Evolutionary conservation across 192 early-diverging fungal species (phyloP), one percentile per base, ranked within the genome.

Genomic region (Dissophora ornata): DNA sequence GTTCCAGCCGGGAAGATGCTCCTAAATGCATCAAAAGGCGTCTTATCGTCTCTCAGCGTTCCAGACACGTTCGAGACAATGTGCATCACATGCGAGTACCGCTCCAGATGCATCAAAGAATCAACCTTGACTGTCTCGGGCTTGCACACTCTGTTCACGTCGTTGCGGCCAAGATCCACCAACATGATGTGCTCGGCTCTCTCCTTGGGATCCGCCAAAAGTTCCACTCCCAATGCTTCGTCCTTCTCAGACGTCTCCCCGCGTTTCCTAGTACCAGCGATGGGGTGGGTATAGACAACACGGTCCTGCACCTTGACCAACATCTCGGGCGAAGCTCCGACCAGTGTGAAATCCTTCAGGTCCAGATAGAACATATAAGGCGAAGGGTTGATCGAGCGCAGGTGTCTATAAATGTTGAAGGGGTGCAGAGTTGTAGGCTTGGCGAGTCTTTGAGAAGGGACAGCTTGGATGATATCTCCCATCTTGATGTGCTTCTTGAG

Each of bases 361-460:
- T 98, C 90, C 66, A 99, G 87, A 80, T 98, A 99, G 78, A 99
- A 99, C 96, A 99, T 97, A 81, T 99, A 99, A 21, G 98, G 98
- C 8, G 96, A 98, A n/a, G 98, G 98, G 73, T 98, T 99, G 49
- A 98, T 81, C 19, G 91, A 94, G 52, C 98, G 87, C 60, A 99
- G 83, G 58, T 96, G 91, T 38, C 98, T 88, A 83, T 99, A 99
- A 25, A 96, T 95, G 79, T 99, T 99, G 83, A 99, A 98, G 12
- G 98, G 97, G 80, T 99, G 95, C 44, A 99, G 79, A 4, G 90
- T 75, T 11, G 98, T 98, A 16, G 86, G 85, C 44, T 94, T 94
- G 25, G 90, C 87, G 59, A 98, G 82, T 34, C 98, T 84, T 80
- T 98, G 98, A 0, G 92, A 93, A 1, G 97, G 97, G 2, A 99